Percentiles rank a stretch among this genome's conserved stretches.
Evolutionary conservation across 208 protist species (phyloP).

Genomic region (Trichomonas vaginalis): DNA sequence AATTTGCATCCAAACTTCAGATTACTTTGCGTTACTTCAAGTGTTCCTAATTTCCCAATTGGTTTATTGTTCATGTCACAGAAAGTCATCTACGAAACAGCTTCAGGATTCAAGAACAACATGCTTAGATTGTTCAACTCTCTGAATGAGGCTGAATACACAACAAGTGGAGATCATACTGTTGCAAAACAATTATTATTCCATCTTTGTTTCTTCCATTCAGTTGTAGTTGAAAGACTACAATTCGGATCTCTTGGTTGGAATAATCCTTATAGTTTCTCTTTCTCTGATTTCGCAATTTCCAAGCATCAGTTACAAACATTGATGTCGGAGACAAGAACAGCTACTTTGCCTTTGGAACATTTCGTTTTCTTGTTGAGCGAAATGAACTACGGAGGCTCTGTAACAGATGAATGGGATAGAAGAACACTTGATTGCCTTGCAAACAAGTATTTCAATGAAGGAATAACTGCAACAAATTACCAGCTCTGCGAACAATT

Average conservation of each 20-base stretch:
- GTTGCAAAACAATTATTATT: conserved; percentile 85
- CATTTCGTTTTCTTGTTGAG: conserved; percentile 93
- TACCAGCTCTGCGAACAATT: conserved; percentile 56
- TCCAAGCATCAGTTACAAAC: conserved; percentile 77
- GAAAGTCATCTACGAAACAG: conserved; percentile 93
- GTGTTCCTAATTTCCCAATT: conserved; percentile 62
- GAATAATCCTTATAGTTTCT: conserved; percentile 89
- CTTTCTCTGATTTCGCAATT: conserved; percentile 80
- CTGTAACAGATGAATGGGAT: conserved; percentile 94
- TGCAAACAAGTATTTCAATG: conserved; percentile 40
- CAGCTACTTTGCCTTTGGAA: conserved; percentile 67
- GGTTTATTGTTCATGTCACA: conserved; percentile 83
- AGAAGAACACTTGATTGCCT: conserved; percentile 80
- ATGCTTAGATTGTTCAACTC: conserved; percentile 51
- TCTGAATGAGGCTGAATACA: conserved; percentile 64
- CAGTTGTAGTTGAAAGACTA: conserved; percentile 86
- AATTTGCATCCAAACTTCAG: conserved; percentile 63
- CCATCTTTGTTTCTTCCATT: conserved; percentile 89
- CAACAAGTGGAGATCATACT: conserved; percentile 72
- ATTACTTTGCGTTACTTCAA: conserved; percentile 79
- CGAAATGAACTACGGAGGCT: conserved; percentile 96
- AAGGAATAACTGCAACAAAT: neutral
- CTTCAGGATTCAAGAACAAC: conserved; percentile 79
- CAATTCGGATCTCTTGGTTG: conserved; percentile 88
- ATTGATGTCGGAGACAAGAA: conserved; percentile 74